Percentiles rank a stretch among this genome's conserved stretches.
Conservation (phyloP, 495 filamentous ascomycete species). For the Aspergillus saccharolyticus region DNA sequence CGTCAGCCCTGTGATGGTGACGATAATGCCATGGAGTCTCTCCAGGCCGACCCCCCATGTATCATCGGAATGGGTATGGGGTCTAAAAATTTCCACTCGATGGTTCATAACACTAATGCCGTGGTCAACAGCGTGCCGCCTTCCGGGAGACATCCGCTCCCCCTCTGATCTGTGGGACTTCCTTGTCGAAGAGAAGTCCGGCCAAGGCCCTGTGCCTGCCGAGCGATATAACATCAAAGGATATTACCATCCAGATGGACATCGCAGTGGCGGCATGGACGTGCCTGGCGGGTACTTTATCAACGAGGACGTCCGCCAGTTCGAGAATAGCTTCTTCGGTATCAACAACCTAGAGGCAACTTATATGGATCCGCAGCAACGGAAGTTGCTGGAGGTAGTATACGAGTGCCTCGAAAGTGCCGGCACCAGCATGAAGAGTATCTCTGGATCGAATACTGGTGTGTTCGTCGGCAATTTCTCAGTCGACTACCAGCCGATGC, state of each 20-base stretch:
- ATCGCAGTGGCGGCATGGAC: neutral
- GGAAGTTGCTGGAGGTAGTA: too few relatives aligned
- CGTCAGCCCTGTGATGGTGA: too few relatives aligned
- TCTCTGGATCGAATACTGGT: constrained; percentile 38
- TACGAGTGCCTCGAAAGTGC: constrained; percentile 22
- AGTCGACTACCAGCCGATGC: constrained; percentile 14
- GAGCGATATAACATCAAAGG: constrained; percentile 4
- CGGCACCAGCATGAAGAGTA: constrained; percentile 9
- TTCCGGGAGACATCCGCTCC: constrained; percentile 42
- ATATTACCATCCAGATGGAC: constrained; percentile 4
- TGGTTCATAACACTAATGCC: too few relatives aligned
- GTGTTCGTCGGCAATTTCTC: constrained; percentile 35
- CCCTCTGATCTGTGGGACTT: constrained; percentile 44
- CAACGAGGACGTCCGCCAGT: constrained; percentile 1
- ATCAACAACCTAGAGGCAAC: constrained; percentile 7
- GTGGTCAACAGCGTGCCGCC: constrained; percentile 23
- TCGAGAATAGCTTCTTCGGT: constrained; percentile 7
- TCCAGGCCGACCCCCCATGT: too few relatives aligned
- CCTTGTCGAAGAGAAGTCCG: constrained; percentile 23
- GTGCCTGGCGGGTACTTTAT: constrained; percentile 5
- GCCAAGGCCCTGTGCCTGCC: constrained; percentile 4
- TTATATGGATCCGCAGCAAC: constrained; percentile 7
- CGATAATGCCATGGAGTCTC: too few relatives aligned
- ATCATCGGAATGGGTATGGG: too few relatives aligned
- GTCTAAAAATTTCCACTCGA: too few relatives aligned